Base-by-base conservation (phyloP, 495 filamentous ascomycete species). In the Trypethelium eluteriae region DNA sequence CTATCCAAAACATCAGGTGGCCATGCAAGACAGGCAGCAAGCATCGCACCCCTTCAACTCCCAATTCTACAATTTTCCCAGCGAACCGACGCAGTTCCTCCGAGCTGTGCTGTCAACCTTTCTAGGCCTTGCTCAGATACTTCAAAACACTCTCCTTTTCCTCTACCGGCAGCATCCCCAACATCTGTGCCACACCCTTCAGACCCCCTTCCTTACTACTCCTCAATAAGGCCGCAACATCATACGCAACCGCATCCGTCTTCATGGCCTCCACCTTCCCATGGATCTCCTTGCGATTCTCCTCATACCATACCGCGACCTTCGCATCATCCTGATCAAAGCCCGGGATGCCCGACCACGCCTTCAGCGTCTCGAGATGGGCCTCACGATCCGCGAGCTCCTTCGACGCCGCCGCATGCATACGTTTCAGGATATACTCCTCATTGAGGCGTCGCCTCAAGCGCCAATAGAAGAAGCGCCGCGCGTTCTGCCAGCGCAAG, bases 401-500 rank as follows among this genome's bases (percentile, higher is more conserved):
- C 74, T 65, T 77, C 39, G 74, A 71, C 18, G 78, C 73, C 7
- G 88, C 84, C 35, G 81, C 72, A 34, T 85, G 79, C 85, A 98
- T 90, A 76, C 89, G 88, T 79, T 91, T 93, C 76, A 98, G 82
- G 74, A 98, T 90, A 74, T 90, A 89, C 78, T 98, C 93, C 79
- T 98, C 94, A 79, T 95, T 96, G 72, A 98, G 82, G 79, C 95
- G 86, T 76, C 94, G 90, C 76, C 94, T 93, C 64, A 96, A 88
- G 82, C 94, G 93, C 94, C 94, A 98, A 87, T 97, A 98, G 86
- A 98, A 98, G 90, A 96, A 98, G 74, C 95, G 91, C 69, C 94
- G 88, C 59, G 93, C 88, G 68, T 96, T 86, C 75, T 86, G 83
- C 95, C 93, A 98, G 74, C 85, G 82, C 18, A 98, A 83, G 1